These are phyloP conservation scores for Testicularia cyperi DNA, from an alignment of 1,284 basidiomycete genomes.

Conservation along the genomic window DNA sequence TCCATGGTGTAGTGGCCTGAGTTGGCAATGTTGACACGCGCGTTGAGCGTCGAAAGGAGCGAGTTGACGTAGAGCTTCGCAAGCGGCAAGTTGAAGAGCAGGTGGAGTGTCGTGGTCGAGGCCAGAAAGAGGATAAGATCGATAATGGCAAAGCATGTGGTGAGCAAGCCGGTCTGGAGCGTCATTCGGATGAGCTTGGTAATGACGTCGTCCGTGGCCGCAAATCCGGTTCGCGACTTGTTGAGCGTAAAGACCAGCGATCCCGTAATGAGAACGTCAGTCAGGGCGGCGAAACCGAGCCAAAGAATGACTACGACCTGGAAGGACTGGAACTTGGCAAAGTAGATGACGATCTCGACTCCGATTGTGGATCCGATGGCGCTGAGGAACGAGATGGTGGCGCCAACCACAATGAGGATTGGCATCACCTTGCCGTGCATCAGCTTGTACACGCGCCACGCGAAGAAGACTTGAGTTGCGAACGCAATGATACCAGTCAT, in stretches of 20 bases:
- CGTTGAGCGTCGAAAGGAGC: conserved; percentile 55
- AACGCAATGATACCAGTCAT: conserved; percentile 50
- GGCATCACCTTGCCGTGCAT: conserved; percentile 45
- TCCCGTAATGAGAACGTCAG: conserved; percentile 48
- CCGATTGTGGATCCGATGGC: conserved; percentile 50
- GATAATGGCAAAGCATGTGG: conserved; percentile 44
- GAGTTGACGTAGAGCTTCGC: conserved; percentile 58
- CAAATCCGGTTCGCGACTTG: conserved; percentile 52
- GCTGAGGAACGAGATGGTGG: conserved; percentile 34
- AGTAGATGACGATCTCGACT: conserved; percentile 43
- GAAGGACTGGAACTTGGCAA: conserved; percentile 49
- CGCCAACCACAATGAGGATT: conserved; percentile 27
- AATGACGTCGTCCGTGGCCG: conserved; percentile 54
- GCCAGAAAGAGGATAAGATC: conserved; percentile 51
- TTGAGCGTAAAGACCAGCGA: conserved; percentile 48
- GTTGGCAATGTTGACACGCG: conserved; percentile 28
- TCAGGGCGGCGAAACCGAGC: conserved; percentile 48
- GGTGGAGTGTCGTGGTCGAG: conserved; percentile 44
- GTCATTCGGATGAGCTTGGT: conserved; percentile 51
- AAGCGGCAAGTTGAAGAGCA: conserved; percentile 54
- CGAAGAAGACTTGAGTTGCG: conserved; percentile 53
- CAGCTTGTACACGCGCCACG: conserved; percentile 51
- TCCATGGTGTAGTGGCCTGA: conserved; percentile 39
- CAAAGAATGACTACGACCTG: conserved; percentile 54
- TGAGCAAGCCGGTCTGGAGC: conserved; percentile 53